phyloP scores from a whole-genome alignment of 2,329 filamentous ascomycete genomes.

The Aureobasidium namibiae region DNA sequence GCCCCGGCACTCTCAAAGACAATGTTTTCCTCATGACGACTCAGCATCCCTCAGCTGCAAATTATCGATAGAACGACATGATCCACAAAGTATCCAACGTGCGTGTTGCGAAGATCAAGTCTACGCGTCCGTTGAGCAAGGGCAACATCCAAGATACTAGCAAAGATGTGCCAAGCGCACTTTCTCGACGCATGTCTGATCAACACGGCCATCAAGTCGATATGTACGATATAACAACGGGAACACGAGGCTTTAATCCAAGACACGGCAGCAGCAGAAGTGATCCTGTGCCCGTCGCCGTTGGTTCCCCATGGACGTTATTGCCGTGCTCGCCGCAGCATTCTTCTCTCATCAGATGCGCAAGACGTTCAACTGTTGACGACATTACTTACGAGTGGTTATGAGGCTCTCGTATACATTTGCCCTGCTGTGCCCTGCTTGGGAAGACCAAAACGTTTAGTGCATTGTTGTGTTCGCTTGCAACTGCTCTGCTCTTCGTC shows the following conservation, averaged over 20 bases:
- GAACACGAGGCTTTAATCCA: neutral
- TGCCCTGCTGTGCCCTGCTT: neutral
- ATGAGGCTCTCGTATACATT: neutral
- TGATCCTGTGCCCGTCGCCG: neutral
- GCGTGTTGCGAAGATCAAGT: neutral
- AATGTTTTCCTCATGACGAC: neutral
- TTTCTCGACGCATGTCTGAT: neutral
- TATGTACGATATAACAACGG: neutral
- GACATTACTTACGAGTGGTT: neutral
- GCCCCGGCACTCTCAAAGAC: neutral
- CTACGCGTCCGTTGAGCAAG: neutral
- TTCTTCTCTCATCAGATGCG: neutral
- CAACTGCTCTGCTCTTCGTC: neutral
- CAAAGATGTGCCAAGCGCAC: neutral
- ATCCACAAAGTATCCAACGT: neutral
- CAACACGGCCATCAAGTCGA: neutral
- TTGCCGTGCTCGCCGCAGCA: constrained; percentile 1
- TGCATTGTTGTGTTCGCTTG: neutral
- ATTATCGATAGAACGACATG: neutral
- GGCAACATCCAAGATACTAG: neutral
- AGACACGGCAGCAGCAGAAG: neutral
- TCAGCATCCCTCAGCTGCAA: neutral
- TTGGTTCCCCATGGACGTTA: neutral
- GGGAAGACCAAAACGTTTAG: neutral
- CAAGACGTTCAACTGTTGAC: neutral